These are phyloP conservation scores for Ophiostoma populinum DNA, from an alignment of 2,329 filamentous ascomycete genomes.

Conservation along the genomic window DNA sequence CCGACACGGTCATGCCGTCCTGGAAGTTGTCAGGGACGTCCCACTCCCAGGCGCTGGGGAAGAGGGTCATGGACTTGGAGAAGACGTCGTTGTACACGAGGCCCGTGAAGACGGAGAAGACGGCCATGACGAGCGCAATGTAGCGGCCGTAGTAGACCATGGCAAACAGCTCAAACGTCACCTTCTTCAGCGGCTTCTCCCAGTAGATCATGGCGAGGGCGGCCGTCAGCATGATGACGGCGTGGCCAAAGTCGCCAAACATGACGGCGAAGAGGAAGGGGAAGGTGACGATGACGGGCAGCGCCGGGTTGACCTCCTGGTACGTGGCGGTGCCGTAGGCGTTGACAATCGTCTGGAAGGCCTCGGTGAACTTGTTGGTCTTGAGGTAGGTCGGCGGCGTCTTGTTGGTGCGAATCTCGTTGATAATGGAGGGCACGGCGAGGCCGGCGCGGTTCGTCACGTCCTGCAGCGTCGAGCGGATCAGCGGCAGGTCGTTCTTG, in stretches of 20 bases:
- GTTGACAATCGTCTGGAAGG: constrained; percentile 97
- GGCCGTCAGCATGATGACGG: constrained; percentile 69
- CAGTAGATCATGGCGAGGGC: constrained; percentile 90
- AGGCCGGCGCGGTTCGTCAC: constrained; percentile 91
- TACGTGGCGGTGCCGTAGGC: constrained; percentile 97
- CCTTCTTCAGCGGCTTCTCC: constrained; percentile 85
- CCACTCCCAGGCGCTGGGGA: constrained; percentile 81
- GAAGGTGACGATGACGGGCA: constrained; percentile 93
- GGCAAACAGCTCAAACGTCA: constrained; percentile 80
- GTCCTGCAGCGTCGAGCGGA: constrained; percentile 86
- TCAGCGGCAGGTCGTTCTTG: constrained; percentile 72
- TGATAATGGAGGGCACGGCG: constrained; percentile 96
- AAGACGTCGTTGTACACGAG: constrained; percentile 97
- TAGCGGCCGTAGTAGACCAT: constrained; percentile 99
- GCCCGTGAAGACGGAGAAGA: constrained; percentile 94
- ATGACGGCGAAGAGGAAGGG: constrained; percentile 99
- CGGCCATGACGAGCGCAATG: constrained; percentile 94
- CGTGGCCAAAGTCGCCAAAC: constrained; percentile 97
- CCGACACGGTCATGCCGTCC: constrained; percentile 42
- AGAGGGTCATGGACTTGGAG: constrained; percentile 80
- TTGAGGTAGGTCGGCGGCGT: constrained; percentile 94
- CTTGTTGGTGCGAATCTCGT: constrained; percentile 93
- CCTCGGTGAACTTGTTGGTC: constrained; percentile 96
- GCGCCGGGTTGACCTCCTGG: constrained; percentile 86
- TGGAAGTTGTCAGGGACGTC: constrained; percentile 48